These are phyloP conservation scores for Vanderwaltozyma verrucispora DNA, from an alignment of 805 yeast species.

Conservation along the genomic window DNA sequence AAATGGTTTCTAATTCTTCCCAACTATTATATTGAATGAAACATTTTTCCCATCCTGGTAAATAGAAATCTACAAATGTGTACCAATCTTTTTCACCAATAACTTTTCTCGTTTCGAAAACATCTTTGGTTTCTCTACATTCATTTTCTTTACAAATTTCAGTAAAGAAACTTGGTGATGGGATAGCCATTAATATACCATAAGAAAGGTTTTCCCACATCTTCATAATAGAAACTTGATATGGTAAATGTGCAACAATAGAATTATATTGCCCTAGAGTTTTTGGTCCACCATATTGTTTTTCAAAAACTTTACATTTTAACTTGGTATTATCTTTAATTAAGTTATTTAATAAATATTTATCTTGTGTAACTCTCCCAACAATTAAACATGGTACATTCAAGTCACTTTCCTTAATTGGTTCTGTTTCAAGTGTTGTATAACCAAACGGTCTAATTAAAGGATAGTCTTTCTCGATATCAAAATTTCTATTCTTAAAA, in stretches of 20 bases:
- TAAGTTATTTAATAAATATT: constrained; percentile 1
- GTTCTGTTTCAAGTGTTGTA: neutral
- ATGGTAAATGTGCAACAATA: constrained; percentile 6
- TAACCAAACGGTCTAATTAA: constrained; percentile 7
- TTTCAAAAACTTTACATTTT: constrained; percentile 3
- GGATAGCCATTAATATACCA: constrained; percentile 5
- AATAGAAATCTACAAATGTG: constrained; percentile 5
- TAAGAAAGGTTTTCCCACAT: constrained; percentile 9
- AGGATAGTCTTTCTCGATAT: constrained; percentile 2
- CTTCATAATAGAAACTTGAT: constrained; percentile 8
- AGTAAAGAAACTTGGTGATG: constrained; percentile 5
- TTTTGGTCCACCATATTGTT: constrained; percentile 6
- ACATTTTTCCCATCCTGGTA: constrained; percentile 4
- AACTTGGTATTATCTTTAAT: neutral
- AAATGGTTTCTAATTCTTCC: constrained; percentile 4
- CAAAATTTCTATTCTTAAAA: constrained; percentile 1
- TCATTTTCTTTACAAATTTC: constrained; percentile 2
- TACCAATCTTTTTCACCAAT: constrained; percentile 5
- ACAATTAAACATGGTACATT: constrained; percentile 4
- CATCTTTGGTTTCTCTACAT: constrained; percentile 2
- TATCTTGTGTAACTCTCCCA: constrained; percentile 3
- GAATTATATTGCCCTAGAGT: constrained; percentile 4
- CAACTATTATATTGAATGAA: constrained; percentile 6
- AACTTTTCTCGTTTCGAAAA: constrained; percentile 3
- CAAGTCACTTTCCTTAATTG: neutral